Evolutionary conservation across 2,329 filamentous ascomycete genomes (phyloP), one percentile per base, ranked within the genome.

Genomic region (Apiospora phragmitis): DNA sequence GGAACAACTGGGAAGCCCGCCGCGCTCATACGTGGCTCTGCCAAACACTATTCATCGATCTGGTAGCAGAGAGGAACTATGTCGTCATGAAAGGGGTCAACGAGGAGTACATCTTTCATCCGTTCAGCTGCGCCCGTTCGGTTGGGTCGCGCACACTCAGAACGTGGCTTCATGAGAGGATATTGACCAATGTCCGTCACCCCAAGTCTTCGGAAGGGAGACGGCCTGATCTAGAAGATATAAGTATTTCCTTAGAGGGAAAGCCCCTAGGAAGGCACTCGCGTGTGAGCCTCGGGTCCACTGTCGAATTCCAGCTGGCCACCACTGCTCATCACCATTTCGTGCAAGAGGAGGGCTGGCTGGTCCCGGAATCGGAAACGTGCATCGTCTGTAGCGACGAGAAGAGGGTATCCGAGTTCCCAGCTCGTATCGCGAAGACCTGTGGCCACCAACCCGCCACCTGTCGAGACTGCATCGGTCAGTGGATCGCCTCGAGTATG

Each of bases 331-430:
- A 77, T 26, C 77, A 79, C 35, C 70, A 59, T 4, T 80, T 81
- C 45, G 70, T 77, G 18, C 68, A 71, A 32, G 77, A 76, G 26
- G 81, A 83, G 70, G 74, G 77, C 1, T 80, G 79, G 79, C 76
- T 83, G 3, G 71, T 81, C n/a, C 74, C 73, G 2, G 49, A 66
- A 18, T 76, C 76, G 0, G 77, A 79, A 68, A 76, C 72, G 18
- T 83, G 81, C 71, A 70, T 72, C 29, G 76, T 80, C 18, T 83
- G 81, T 69, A 71, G 76, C 26, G 81, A 82, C 55, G 77, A 79
- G 41, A 82, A 80, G 73, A 75, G 74, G 42, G 72, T 78, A 7
- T 78, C 76, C 14, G 79, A 81, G 68, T 77, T 82, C 73, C 79
- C 81, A 2, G 68, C 73, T n/a, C 75, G 70, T 4, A 75, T 81